Evolutionary conservation across 2,329 filamentous ascomycete genomes (phyloP).

Genomic region (Aspergillus alliaceus): DNA sequence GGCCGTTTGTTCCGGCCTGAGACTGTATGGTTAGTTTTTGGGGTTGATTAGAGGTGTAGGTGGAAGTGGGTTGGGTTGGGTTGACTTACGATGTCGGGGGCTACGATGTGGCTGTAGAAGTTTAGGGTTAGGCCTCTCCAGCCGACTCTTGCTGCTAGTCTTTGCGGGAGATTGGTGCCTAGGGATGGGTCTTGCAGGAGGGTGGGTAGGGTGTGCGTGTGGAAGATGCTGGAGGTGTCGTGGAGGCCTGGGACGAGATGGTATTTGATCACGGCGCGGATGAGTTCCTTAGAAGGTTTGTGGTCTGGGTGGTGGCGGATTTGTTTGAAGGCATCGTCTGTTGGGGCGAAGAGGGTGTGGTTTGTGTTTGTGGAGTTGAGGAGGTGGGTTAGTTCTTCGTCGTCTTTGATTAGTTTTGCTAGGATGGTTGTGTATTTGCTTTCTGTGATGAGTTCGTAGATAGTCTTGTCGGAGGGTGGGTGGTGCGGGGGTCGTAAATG

Average conservation of each 20-base stretch:
- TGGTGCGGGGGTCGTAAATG: constrained; percentile 28
- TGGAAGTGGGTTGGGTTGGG: not conserved
- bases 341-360: constrained; percentile 79
- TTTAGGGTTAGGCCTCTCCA: constrained; percentile 69
- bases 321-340: constrained; percentile 72
- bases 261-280: constrained; percentile 71
- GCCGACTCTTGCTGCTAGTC: constrained; percentile 67
- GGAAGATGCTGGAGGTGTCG: constrained; percentile 64
- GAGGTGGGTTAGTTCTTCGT: constrained; percentile 67
- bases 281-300: constrained; percentile 68
- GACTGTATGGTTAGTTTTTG: constrained; percentile 1
- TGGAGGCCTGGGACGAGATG: constrained; percentile 71
- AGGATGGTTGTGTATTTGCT: constrained; percentile 78
- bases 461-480: constrained; percentile 62
- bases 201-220: constrained; percentile 73
- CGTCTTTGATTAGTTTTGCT: constrained; percentile 70
- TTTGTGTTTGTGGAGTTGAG: constrained; percentile 75
- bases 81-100: constrained; percentile 63
- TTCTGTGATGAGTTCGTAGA: constrained; percentile 76
- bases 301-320: constrained; percentile 45
- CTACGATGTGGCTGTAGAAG: constrained; percentile 71
- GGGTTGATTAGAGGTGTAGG: too few species aligned
- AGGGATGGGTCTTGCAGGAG: constrained; percentile 59
- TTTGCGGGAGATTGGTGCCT: constrained; percentile 64
- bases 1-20: constrained; percentile 72